Base-by-base conservation (phyloP, 495 filamentous ascomycete genomes). In the Tuber magnatum region DNA sequence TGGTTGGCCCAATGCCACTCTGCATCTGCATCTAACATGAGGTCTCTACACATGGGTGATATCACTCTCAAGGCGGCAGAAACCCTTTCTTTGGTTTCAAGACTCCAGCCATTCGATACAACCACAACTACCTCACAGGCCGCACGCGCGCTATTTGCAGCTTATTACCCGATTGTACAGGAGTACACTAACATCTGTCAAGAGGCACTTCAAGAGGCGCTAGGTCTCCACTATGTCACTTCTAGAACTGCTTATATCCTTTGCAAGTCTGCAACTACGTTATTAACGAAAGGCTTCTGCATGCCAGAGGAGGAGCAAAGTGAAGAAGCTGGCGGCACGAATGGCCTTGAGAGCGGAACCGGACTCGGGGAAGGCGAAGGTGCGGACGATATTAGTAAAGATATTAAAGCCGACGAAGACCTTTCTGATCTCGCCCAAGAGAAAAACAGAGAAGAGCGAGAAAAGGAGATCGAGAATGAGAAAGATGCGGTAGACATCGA, bases 301-400 rank as follows among this genome's bases (percentile, higher is more conserved):
- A 91, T 88, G 41, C 96, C 96, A 3, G 85, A 88, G 24, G 93
- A 97, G 79, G 89, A 91, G 71, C 91, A 90, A 51, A 86, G 88
- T 8, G 89, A 91, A 70, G 86, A 88, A 39, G 87, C 89, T 48
- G 77, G 75, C 7, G 51, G 77, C 32, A 88, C 91, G 76, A 86
- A 88, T 28, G 92, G 93, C 9, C 86, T 97, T 61, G 94, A 99
- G 83, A 88, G 87, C 71, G 96, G 96, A n/a, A 98, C 94, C 7
- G 96, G 96, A 39, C 88, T 99, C n/a, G 96, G 95, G 42, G 94
- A 97, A 74, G 94, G 94, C 20, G 92, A 97, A 80, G 96, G 94
- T 39, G 93, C 91, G 2, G 93, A 98, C 81, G 94, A 99, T 85
- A 97, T 99, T 73, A 97, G 94, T 84, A 97, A 98, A 80, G 94